Conservation (phyloP, 129 eudicot genomes). For the Sambucus nigra region DNA sequence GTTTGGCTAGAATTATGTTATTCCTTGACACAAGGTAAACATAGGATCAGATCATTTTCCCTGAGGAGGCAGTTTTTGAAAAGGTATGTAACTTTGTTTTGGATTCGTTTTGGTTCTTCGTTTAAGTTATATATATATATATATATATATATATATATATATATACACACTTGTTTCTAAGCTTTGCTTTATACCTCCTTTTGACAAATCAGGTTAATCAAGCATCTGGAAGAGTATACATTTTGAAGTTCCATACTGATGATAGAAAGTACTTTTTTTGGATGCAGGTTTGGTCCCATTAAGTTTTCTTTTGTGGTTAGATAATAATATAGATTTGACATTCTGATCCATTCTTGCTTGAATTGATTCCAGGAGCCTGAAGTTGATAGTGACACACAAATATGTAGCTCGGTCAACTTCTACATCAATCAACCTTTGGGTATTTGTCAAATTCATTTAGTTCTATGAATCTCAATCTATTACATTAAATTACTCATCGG, state of each 20-base stretch:
- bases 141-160: too few species aligned
- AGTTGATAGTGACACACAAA: constrained; percentile 51
- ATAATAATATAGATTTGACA: background rate
- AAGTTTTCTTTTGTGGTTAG: background rate
- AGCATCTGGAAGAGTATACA: constrained; percentile 86
- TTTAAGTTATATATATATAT: too few species aligned
- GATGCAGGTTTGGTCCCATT: constrained; percentile 65
- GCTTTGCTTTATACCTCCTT: background rate
- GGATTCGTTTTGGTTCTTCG: constrained; percentile 2
- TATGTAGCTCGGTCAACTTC: constrained; percentile 66
- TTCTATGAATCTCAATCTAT: background rate
- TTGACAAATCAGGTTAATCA: constrained; percentile 52
- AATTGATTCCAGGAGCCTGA: constrained; percentile 61
- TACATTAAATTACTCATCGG: too few species aligned
- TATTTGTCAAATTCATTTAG: constrained; percentile 19
- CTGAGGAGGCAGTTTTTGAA: constrained; percentile 90
- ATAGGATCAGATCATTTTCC: constrained; percentile 91
- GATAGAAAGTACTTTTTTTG: constrained; percentile 87
- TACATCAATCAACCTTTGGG: constrained; percentile 83
- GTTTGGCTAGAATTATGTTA: background rate
- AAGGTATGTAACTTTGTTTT: constrained; percentile 37
- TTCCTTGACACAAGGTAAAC: constrained; percentile 30
- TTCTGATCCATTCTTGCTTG: constrained; percentile 2
- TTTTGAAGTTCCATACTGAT: constrained; percentile 78
- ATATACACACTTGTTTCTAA: constrained; percentile 3